Evolutionary conservation across 1,284 basidiomycete species (phyloP), one percentile per base, ranked within the genome.

Genomic region (Tremellales sp.): DNA sequence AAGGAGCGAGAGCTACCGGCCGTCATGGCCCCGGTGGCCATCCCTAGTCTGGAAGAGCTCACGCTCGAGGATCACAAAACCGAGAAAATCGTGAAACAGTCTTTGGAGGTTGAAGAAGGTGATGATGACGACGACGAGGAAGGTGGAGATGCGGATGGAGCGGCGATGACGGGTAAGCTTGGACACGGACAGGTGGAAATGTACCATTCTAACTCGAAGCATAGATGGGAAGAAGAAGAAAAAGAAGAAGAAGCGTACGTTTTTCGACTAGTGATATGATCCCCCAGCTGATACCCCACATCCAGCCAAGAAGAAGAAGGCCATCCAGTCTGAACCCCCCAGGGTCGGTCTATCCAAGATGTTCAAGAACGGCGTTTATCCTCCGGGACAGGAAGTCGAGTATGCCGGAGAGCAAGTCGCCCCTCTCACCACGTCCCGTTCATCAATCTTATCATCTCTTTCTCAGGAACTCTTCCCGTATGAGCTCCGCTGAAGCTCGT

Each of bases 281-380:
- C 37, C 24, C 14, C 22, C 19, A 13, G 10, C 43, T 19, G 33
- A 35, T 29, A 18, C 25, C 27, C 12, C 8, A 18, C 5, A 5
- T 32, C 16, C 28, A 69, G 70, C 83, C 31, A 90, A 89, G 74
- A 90, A 89, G 79, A 89, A 88, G 74, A 78, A 77, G 65, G 61
- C 56, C 14, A 56, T 81, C 53, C 94, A 97, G 75, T 83, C 82
- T n/a, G 89, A 93, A 43, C 95, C 95, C 18, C 94, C 94, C n/a
- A 81, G 88, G 16, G 77, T 95, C 18, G 90, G 88, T 3, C 72
- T 98, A 56, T 86, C 86, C 53, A 93, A 92, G 68, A 79, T 98
- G 54, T 98, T 90, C 77, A 81, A 85, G 18, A 81, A 81, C 64
- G 89, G 88, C 28, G 75, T 83, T 39, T 98, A 84, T 74, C 93